phyloP scores from a whole-genome alignment of 2,329 filamentous ascomycete genomes.

The Botrytis aclada region DNA sequence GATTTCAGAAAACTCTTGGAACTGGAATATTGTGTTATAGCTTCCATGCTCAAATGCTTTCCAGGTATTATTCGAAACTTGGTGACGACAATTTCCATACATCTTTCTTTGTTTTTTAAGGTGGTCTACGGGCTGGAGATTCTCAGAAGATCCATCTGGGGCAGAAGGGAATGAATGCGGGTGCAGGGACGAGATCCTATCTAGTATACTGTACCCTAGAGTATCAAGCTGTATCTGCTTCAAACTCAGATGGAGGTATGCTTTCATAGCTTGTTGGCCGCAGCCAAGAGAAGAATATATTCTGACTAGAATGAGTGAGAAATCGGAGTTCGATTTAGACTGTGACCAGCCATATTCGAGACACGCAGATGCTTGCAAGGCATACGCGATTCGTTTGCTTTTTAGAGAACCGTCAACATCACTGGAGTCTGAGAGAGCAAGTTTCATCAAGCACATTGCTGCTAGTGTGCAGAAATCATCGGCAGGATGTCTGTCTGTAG shows the following conservation, averaged over 20 bases:
- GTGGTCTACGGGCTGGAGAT: slow-evolving; percentile 28
- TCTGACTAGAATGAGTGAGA: slow-evolving; percentile 40
- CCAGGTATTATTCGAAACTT: slow-evolving; percentile 36
- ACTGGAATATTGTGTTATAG: slow-evolving; percentile 38
- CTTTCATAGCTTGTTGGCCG: slow-evolving; percentile 39
- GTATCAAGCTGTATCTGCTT: slow-evolving; percentile 44
- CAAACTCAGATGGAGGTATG: slow-evolving; percentile 40
- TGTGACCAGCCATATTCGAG: slow-evolving; percentile 37
- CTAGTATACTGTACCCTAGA: slow-evolving; percentile 40
- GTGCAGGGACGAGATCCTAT: slow-evolving; percentile 41
- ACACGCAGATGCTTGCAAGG: slow-evolving; percentile 36
- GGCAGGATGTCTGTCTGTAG: slow-evolving; percentile 38
- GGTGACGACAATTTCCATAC: slow-evolving; percentile 28
- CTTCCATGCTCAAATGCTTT: slow-evolving; percentile 36
- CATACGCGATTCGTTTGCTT: slow-evolving; percentile 23
- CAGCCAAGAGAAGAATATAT: slow-evolving; percentile 41
- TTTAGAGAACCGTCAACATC: slow-evolving; percentile 21
- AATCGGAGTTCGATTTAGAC: slow-evolving; percentile 42
- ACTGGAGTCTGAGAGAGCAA: slow-evolving; percentile 22
- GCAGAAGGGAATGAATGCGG: slow-evolving; percentile 35
- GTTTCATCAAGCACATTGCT: slow-evolving; percentile 36
- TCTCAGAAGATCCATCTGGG: slow-evolving; percentile 23
- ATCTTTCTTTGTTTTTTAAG: slow-evolving; percentile 34
- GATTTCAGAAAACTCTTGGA: slow-evolving; percentile 34
- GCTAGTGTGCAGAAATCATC: slow-evolving; percentile 37